Evolutionary conservation across 805 yeast genomes (phyloP), one percentile per base, ranked within the genome.

Genomic region (Sugiyamaella chiloensis): DNA sequence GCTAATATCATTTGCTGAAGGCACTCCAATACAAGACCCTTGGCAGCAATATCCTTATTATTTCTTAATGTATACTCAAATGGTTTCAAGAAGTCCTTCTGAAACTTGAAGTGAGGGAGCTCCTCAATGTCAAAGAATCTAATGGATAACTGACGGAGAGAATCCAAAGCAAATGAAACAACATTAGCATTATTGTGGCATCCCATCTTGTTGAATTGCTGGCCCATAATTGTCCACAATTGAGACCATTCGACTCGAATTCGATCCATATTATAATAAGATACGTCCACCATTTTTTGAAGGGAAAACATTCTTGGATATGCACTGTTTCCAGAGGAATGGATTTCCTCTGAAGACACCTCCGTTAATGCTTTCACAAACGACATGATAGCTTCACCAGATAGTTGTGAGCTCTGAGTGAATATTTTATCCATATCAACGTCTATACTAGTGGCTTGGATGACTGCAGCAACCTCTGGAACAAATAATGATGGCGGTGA

Each of bases 231-330:
- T 12, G 85, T 79, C 99, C 99, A 93, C 50, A 93, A 73, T 46
- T 87, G 91, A 4, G 96, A 80, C 97, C 99, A 93, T 67, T 95
- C 96, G 52, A 93, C 82, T 65, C 96, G 80, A 58, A 93, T 90
- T 71, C 99, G 85, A 43, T 81, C 81, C 97, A 93, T 93, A 64
- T 95, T 95, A 71, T 95, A 93, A 66, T 93, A 91, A 67, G 97
- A 91, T 36, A 93, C 95, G 67, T 95, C 99, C 44, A 93, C 96
- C 75, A 93, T 86, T 63, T 93, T 93, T 62, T 89, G 98, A 53
- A 93, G 70, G 0, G 98, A 87, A 62, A 87, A 95, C 68, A 88
- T 83, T 63, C 99, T 75, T 31, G 98, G 99, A 52, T 87, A 81
- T 5, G 76, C 72, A 37, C 90, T 82, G 60, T 80, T 81, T 5